Base-by-base conservation (phyloP, 108 stramenopile species). In the Asterionellopsis glacialis region DNA sequence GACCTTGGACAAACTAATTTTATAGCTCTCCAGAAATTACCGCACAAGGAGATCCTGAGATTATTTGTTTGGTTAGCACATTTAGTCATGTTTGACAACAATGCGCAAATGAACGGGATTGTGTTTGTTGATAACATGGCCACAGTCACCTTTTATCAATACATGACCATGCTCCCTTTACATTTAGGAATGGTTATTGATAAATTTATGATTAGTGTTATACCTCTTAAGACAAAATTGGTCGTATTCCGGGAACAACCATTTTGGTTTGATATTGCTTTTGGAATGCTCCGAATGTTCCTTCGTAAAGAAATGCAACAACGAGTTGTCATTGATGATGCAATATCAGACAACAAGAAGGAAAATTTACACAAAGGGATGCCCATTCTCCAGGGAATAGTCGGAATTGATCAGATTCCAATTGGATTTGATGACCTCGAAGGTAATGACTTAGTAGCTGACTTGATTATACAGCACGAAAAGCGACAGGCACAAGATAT, bases 91-190 rank as follows among this genome's bases (percentile, higher is more conserved):
- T 63, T 77, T 0, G 78, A 85, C 53, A 43, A 66, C 26, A 66
- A 52, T 13, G 80, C 77, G 2, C 83, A 85, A 55, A 63, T 62
- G 1, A 69, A 85, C 26, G 83, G 83, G 9, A 49, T 80, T 11
- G 54, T 81, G 11, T 50, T 85, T 25, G 50, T 76, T 6, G 72
- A 81, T 55, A 68, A 73, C 61, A 69, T 85, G 62, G 66, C 61
- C 0, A 65, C 66, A 25, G 62, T 82, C 45, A 57, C 73, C 5
- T 77, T 85, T 27, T 77, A 65, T 65, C 52, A 72, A 26, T 67
- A 65, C 33, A 73, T 79, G 71, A 85, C 83, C 26, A 64, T 85
- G 72, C 58, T 85, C 7, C 83, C 83, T 26, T 25, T 73, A 5
- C 64, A 85, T 47, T 59, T 84, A 27, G 70, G 80, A 18, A 72